Percentiles rank a stretch among this genome's conserved stretches.
Conservation (phyloP, 1,139 yeast species). For the Hanseniaspora uvarum region DNA sequence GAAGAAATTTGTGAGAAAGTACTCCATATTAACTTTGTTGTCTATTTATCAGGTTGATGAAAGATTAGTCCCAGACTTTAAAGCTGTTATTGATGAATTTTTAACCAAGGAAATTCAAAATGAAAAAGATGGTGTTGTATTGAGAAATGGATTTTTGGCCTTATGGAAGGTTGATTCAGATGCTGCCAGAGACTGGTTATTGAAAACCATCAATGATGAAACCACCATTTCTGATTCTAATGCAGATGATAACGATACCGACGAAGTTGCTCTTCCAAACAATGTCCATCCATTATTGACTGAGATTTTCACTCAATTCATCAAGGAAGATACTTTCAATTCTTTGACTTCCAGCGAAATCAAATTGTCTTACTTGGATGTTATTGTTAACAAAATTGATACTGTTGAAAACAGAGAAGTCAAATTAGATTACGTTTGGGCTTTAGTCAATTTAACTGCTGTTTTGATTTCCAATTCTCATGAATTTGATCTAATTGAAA, state of each 20-base stretch:
- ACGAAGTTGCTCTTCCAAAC: conserved; percentile 38
- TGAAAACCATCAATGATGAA: conserved; percentile 18
- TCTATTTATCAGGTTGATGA: conserved; percentile 75
- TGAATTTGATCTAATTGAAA: conserved; percentile 36
- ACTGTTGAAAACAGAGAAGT: conserved; percentile 14
- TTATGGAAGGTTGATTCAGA: conserved; percentile 75
- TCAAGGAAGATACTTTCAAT: conserved; percentile 64
- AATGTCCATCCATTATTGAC: conserved; percentile 78
- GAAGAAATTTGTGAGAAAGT: conserved; percentile 95
- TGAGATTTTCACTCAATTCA: conserved; percentile 81
- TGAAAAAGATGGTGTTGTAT: conserved; percentile 89
- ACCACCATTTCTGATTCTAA: conserved; percentile 1
- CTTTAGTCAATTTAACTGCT: conserved; percentile 59
- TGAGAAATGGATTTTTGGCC: conserved; percentile 89
- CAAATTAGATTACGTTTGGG: conserved; percentile 43
- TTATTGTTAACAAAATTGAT: conserved; percentile 7
- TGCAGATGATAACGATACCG: conserved; percentile 54
- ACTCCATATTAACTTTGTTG: conserved; percentile 84
- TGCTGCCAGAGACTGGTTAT: conserved; percentile 57
- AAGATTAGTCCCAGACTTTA: conserved; percentile 89
- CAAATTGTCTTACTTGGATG: conserved; percentile 64
- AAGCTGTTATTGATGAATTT: conserved; percentile 66
- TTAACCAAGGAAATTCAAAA: conserved; percentile 38
- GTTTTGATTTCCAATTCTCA: conserved; percentile 50
- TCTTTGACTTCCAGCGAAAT: conserved; percentile 64